phyloP scores from a whole-genome alignment of 805 yeast genomes.

The Spathaspora passalidarum region DNA sequence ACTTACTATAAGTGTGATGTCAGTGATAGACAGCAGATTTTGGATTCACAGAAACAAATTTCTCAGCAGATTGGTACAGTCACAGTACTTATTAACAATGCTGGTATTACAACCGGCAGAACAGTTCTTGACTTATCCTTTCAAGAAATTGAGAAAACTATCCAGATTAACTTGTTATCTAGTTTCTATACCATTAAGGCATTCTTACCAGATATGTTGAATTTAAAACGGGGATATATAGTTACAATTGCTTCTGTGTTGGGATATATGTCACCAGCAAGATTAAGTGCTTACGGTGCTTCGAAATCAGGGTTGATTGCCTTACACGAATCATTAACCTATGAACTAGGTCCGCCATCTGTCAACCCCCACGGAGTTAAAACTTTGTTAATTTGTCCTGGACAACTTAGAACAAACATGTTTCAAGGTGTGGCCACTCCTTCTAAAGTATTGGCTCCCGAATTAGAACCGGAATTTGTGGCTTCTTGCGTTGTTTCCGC shows the following conservation, averaged over 20 bases:
- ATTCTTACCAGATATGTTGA: slow-evolving; percentile 72
- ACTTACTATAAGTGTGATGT: slow-evolving; percentile 71
- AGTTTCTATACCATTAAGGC: slow-evolving; percentile 66
- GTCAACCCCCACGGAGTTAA: slow-evolving; percentile 52
- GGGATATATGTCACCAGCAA: slow-evolving; percentile 83
- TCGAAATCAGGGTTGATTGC: slow-evolving; percentile 85
- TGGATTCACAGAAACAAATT: slow-evolving; percentile 38
- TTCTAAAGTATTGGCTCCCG: slow-evolving; percentile 74
- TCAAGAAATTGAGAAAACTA: slow-evolving; percentile 58
- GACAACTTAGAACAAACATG: slow-evolving; percentile 77
- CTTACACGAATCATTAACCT: slow-evolving; percentile 75
- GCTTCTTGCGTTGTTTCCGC: slow-evolving; percentile 58
- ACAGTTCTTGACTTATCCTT: slow-evolving; percentile 50
- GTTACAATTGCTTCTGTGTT: slow-evolving; percentile 81
- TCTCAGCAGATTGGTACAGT: slow-evolving; percentile 52
- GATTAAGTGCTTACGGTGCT: slow-evolving; percentile 82
- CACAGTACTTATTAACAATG: slow-evolving; percentile 77
- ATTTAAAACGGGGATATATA: slow-evolving; percentile 62
- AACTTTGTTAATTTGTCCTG: slow-evolving; percentile 80
- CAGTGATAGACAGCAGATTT: slow-evolving; percentile 46
- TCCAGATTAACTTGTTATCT: slow-evolving; percentile 69
- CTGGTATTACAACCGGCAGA: slow-evolving; percentile 68
- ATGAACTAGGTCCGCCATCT: slow-evolving; percentile 58
- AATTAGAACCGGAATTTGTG: slow-evolving; percentile 63
- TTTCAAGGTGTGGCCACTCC: slow-evolving; percentile 76